Conservation (phyloP, 2,329 filamentous ascomycete species). For the Daldinia sp. region DNA sequence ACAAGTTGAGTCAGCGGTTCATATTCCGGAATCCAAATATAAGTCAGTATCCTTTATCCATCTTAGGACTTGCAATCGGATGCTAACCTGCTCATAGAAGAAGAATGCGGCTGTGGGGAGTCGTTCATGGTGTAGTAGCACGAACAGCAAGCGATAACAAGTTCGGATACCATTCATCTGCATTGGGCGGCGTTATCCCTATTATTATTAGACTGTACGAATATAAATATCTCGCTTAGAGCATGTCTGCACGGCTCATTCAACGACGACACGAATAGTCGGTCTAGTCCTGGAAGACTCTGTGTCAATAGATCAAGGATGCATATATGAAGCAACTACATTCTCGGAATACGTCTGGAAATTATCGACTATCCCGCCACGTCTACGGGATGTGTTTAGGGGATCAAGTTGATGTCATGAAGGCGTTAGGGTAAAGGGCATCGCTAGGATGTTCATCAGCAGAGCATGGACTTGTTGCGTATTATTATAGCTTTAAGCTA, state of each 20-base stretch:
- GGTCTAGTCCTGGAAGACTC: neutral
- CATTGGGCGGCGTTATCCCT: slow-evolving; percentile 47
- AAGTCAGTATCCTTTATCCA: slow-evolving; percentile 73
- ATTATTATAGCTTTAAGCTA: neutral
- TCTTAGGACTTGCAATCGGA: neutral
- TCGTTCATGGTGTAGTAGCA: slow-evolving; percentile 82
- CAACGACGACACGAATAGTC: neutral
- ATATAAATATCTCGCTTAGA: slow-evolving; percentile 5
- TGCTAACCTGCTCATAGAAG: slow-evolving; percentile 72
- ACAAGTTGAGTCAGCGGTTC: slow-evolving; percentile 92
- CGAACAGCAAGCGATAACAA: slow-evolving; percentile 21
- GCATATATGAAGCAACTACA: neutral
- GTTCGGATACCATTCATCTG: slow-evolving; percentile 41
- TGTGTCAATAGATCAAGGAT: neutral
- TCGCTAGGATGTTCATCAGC: neutral
- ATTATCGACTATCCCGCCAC: neutral
- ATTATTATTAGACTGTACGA: slow-evolving; percentile 32
- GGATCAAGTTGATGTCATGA: neutral
- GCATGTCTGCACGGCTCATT: slow-evolving; percentile 1
- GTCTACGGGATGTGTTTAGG: neutral
- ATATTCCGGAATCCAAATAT: slow-evolving; percentile 98
- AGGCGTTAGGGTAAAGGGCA: neutral
- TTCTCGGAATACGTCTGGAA: neutral
- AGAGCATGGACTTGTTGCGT: neutral
- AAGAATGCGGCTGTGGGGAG: slow-evolving; percentile 95